These are phyloP conservation scores for Suhomyces wounanorum DNA, from an alignment of 1,139 yeast genomes.

Conservation along the genomic window DNA sequence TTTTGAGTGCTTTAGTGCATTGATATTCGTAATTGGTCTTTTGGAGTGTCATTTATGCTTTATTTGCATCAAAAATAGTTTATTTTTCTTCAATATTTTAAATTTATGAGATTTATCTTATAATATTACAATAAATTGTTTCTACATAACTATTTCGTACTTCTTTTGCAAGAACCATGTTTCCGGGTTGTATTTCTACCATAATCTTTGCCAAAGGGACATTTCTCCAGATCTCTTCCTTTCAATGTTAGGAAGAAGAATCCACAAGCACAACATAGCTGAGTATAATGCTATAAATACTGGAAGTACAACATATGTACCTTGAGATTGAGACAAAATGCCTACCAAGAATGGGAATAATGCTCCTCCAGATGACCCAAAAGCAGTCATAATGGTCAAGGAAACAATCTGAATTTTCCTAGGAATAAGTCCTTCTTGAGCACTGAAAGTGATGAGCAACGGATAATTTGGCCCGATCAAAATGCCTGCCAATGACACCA, in stretches of 20 bases:
- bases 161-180: too few relatives aligned
- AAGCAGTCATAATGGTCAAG: conserved; percentile 55
- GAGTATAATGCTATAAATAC: conserved; percentile 43
- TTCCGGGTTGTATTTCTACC: too few relatives aligned
- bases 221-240: conserved; percentile 12
- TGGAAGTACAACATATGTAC: conserved; percentile 57
- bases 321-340: conserved; percentile 47
- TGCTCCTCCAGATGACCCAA: conserved; percentile 66
- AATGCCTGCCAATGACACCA: conserved; percentile 50
- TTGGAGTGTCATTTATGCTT: too few relatives aligned
- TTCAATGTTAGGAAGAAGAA: conserved; percentile 41
- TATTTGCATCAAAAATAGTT: too few relatives aligned
- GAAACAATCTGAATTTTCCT: conserved; percentile 55
- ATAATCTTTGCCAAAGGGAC: conserved; percentile 17
- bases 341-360: conserved; percentile 61
- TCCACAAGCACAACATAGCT: conserved; percentile 45
- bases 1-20: too few relatives aligned
- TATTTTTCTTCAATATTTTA: too few relatives aligned
- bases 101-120: too few relatives aligned
- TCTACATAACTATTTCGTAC: too few relatives aligned
- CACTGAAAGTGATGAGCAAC: conserved; percentile 47
- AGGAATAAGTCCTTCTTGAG: conserved; percentile 44
- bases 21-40: too few relatives aligned
- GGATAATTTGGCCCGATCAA: conserved; percentile 58
- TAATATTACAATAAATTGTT: too few relatives aligned